These are phyloP conservation scores for Cyberlindnera sargentensis DNA, from an alignment of 805 yeast genomes.

Conservation along the genomic window DNA sequence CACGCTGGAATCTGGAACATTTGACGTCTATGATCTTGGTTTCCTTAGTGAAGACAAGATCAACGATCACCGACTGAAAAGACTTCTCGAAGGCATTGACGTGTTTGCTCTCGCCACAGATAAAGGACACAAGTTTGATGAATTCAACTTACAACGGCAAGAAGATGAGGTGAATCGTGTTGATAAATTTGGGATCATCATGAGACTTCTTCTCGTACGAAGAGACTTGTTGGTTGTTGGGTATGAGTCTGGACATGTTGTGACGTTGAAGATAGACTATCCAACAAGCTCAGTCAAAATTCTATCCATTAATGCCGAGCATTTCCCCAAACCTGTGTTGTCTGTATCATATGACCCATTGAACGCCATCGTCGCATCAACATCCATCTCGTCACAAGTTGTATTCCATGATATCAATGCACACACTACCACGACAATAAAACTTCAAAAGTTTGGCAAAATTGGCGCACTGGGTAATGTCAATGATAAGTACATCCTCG, in stretches of 20 bases:
- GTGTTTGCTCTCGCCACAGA: conserved; percentile 11
- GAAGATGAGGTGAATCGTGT: conserved; percentile 12
- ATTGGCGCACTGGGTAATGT: conserved; percentile 23
- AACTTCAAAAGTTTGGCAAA: conserved; percentile 30
- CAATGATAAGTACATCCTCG: conserved; percentile 25
- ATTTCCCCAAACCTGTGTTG: conserved; percentile 50
- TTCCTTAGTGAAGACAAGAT: conserved; percentile 8
- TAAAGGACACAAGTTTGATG: conserved; percentile 13
- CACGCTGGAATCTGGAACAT: conserved; percentile 51
- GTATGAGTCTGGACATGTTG: conserved; percentile 66
- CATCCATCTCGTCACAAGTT: conserved; percentile 43
- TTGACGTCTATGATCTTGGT: conserved; percentile 50
- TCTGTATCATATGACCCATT: conserved; percentile 30
- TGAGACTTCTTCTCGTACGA: conserved; percentile 43
- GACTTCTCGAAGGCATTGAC: conserved; percentile 21
- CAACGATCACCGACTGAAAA: conserved; percentile 14
- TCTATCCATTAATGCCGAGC: conserved; percentile 22
- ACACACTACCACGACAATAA: conserved; percentile 1
- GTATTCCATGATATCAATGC: conserved; percentile 21
- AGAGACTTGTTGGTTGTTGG: conserved; percentile 41
- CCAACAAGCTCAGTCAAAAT: conserved; percentile 5
- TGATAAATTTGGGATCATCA: conserved; percentile 55
- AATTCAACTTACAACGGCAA: conserved; percentile 10
- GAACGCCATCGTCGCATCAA: conserved; percentile 28
- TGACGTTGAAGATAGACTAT: conserved; percentile 22